Evolutionary conservation across 108 stramenopile species (phyloP).

Genomic region (Nitzschia sp.): DNA sequence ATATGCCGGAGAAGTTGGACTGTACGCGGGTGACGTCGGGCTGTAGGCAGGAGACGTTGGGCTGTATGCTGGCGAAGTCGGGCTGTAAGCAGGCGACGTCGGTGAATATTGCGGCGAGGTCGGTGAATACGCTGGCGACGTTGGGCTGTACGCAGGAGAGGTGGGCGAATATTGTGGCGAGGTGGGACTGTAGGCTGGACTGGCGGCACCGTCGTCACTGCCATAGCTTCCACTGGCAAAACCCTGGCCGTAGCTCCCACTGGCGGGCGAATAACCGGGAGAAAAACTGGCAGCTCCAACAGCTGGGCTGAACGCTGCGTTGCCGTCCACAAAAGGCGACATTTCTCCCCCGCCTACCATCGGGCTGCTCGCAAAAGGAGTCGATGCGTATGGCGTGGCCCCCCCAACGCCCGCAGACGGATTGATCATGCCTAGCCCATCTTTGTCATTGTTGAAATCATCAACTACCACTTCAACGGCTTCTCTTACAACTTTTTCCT

Average conservation of each 20-base stretch:
- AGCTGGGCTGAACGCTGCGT: conserved; percentile 80
- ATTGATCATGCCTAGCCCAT: conserved; percentile 55
- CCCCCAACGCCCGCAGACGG: conserved; percentile 44
- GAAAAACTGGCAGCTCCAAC: conserved; percentile 78
- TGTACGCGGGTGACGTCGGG: conserved; percentile 84
- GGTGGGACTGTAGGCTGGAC: conserved; percentile 50
- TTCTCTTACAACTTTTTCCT: conserved; percentile 89
- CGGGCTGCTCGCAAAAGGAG: conserved; percentile 75
- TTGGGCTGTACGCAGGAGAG: conserved; percentile 65
- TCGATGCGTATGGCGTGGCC: conserved; percentile 73
- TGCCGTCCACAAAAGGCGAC: conserved; percentile 71
- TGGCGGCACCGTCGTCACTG: conserved; percentile 45
- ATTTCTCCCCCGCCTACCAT: conserved; percentile 65
- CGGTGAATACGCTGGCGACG: conserved; percentile 53
- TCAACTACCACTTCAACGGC: conserved; percentile 90
- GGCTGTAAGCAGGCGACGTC: conserved; percentile 79
- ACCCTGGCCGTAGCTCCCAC: conserved; percentile 64
- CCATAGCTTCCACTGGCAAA: conserved; percentile 82
- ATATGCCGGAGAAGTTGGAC: conserved; percentile 68
- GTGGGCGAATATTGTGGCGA: conserved; percentile 83
- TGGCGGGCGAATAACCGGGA: conserved; percentile 77
- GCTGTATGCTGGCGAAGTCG: conserved; percentile 56
- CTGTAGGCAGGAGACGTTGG: conserved; percentile 64
- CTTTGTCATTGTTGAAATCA: conserved; percentile 69
- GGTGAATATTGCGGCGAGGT: conserved; percentile 87